Conservation (phyloP, 108 stramenopile genomes). For the Ochromonas danica region DNA sequence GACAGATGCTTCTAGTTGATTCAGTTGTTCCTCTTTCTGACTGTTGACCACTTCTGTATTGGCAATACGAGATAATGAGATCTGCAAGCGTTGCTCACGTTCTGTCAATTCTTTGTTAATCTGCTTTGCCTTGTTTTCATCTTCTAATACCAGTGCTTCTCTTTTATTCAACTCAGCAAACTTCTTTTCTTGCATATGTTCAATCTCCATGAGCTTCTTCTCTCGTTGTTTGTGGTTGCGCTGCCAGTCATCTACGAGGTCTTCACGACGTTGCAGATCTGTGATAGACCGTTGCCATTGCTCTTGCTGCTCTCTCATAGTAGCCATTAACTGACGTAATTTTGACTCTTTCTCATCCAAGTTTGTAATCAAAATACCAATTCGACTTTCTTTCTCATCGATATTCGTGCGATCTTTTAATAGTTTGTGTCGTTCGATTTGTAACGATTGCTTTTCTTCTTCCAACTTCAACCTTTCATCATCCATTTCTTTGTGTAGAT, state of each 20-base stretch:
- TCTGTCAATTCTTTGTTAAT: background rate
- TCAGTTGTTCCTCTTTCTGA: background rate
- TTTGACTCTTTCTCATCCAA: conserved; percentile 11
- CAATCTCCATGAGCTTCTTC: conserved; percentile 23
- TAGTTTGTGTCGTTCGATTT: conserved; percentile 9
- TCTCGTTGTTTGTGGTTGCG: background rate
- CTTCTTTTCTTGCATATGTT: background rate
- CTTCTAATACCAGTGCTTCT: background rate
- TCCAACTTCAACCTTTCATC: conserved; percentile 21
- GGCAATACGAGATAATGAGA: conserved; percentile 3
- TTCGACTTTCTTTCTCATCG: conserved; percentile 22
- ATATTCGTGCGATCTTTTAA: background rate
- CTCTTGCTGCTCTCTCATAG: conserved; percentile 3
- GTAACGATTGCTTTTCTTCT: background rate
- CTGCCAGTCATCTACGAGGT: conserved; percentile 34
- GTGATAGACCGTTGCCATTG: conserved; percentile 34
- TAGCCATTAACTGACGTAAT: background rate
- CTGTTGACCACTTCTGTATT: background rate
- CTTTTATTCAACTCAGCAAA: conserved; percentile 6
- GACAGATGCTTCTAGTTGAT: background rate
- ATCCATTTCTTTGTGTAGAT: background rate
- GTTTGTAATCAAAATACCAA: conserved; percentile 7
- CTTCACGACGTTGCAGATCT: conserved; percentile 17
- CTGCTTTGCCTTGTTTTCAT: background rate
- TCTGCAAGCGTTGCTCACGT: conserved; percentile 4